Evolutionary conservation across 2,329 filamentous ascomycete genomes (phyloP).

Genomic region (Stagonosporopsis cucurbitacearum): DNA sequence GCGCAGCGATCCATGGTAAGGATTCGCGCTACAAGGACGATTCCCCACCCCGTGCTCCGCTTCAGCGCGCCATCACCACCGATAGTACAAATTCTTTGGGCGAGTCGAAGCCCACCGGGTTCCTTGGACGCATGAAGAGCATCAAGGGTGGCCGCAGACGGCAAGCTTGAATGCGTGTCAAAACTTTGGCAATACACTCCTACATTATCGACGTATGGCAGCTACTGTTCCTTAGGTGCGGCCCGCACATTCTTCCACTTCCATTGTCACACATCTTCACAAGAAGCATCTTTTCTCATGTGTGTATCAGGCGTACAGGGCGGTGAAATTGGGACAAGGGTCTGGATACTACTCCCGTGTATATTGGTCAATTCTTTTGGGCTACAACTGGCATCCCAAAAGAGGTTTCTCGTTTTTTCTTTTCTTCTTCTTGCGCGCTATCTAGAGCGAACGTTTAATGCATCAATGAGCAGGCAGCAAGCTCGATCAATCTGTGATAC

Average conservation of each 20-base stretch:
- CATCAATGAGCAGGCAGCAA: constrained; percentile 10
- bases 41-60: constrained; percentile 40
- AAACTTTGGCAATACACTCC: not conserved
- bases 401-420: not conserved
- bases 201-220: not conserved
- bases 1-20: constrained; percentile 61
- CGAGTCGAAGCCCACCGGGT: constrained; percentile 41
- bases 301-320: constrained; percentile 26
- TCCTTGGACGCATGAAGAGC: constrained; percentile 48
- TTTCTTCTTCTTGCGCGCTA: constrained; percentile 15
- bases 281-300: constrained; percentile 22
- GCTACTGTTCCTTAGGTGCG: constrained; percentile 2
- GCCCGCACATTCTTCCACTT: constrained; percentile 19
- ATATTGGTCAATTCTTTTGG: constrained; percentile 23
- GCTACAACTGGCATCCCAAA: constrained; percentile 13
- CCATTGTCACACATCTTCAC: constrained; percentile 26
- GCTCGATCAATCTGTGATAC: constrained; percentile 13
- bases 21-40: constrained; percentile 43
- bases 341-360: constrained; percentile 38
- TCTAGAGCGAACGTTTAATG: constrained; percentile 18
- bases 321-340: constrained; percentile 19
- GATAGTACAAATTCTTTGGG: constrained; percentile 37
- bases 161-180: constrained; percentile 32
- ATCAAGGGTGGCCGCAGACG: constrained; percentile 47
- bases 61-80: constrained; percentile 43